These are phyloP conservation scores for Globisporangium megalacanthum DNA, from an alignment of 352 stramenopile species.

Conservation along the genomic window DNA sequence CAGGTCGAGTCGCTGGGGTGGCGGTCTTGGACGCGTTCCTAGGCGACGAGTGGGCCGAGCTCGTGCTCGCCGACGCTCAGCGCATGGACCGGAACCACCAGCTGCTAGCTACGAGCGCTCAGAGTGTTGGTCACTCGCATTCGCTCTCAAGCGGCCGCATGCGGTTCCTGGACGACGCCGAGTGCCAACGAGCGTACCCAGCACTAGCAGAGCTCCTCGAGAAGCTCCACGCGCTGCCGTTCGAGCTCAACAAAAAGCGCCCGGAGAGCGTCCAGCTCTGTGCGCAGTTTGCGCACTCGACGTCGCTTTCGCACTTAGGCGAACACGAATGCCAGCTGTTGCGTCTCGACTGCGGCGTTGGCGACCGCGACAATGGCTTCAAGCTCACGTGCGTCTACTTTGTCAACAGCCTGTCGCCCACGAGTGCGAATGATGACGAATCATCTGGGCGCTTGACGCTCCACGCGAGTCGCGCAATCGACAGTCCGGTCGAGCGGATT, in stretches of 20 bases:
- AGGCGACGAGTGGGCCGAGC: constrained; percentile 65
- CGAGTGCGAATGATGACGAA: constrained; percentile 6
- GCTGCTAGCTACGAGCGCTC: constrained; percentile 26
- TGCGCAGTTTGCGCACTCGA: constrained; percentile 64
- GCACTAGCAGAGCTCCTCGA: constrained; percentile 68
- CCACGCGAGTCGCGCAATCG: constrained; percentile 20
- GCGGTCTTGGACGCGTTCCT: constrained; percentile 73
- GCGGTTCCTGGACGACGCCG: constrained; percentile 53
- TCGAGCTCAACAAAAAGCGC: constrained; percentile 78
- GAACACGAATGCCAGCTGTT: constrained; percentile 39
- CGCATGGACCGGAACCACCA: constrained; percentile 53
- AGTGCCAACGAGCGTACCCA: constrained; percentile 57
- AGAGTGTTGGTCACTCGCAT: constrained; percentile 6
- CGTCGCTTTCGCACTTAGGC: constrained; percentile 42
- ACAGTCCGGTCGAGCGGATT: constrained; percentile 31
- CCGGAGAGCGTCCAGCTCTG: constrained; percentile 36
- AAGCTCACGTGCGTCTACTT: constrained; percentile 78
- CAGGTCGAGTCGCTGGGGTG: constrained; percentile 15
- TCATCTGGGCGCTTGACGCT: constrained; percentile 18
- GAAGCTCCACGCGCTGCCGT: constrained; percentile 70
- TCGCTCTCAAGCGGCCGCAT: constrained; percentile 25
- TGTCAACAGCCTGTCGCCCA: constrained; percentile 24
- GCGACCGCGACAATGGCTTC: constrained; percentile 73
- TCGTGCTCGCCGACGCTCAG: constrained; percentile 60
- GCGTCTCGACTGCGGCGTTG: constrained; percentile 59